These are phyloP conservation scores for Fraxinus xanthoxyloides DNA, from an alignment of 305 asterid genomes.

Conservation along the genomic window DNA sequence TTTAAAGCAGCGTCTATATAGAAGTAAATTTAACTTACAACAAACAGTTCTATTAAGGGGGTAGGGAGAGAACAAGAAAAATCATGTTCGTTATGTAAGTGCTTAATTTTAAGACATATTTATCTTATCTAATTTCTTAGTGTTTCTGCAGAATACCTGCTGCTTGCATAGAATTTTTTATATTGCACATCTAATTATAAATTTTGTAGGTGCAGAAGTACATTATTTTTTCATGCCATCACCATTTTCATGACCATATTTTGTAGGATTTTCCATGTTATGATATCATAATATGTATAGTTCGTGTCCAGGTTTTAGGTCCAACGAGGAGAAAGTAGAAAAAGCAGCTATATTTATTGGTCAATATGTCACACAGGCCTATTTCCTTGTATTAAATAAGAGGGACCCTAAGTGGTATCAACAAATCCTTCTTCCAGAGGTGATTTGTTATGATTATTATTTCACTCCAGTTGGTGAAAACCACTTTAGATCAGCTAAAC, in stretches of 20 bases:
- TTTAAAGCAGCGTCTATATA: conserved; percentile 12
- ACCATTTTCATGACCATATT: conserved; percentile 16
- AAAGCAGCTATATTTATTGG: not conserved
- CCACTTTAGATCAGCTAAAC: not conserved
- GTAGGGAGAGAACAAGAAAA: not conserved
- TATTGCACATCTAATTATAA: not conserved
- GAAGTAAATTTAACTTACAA: not conserved
- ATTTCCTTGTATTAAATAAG: conserved; percentile 2
- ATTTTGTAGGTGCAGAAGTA: not conserved
- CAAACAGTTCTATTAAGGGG: not conserved
- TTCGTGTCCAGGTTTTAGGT: not conserved
- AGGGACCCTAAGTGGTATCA: not conserved
- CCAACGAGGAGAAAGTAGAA: conserved; percentile 7
- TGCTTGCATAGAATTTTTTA: not conserved
- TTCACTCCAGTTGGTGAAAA: not conserved
- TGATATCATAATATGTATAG: not conserved
- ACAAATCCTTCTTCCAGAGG: not conserved
- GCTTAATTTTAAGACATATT: not conserved
- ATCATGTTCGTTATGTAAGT: not conserved
- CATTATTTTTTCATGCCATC: not conserved
- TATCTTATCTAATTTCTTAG: not conserved
- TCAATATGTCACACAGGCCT: conserved; percentile 1
- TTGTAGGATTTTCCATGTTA: conserved; percentile 14
- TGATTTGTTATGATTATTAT: not conserved
- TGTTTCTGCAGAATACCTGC: not conserved